Evolutionary conservation across 2,329 filamentous ascomycete genomes (phyloP).

Genomic region (Calonectria crousiana): DNA sequence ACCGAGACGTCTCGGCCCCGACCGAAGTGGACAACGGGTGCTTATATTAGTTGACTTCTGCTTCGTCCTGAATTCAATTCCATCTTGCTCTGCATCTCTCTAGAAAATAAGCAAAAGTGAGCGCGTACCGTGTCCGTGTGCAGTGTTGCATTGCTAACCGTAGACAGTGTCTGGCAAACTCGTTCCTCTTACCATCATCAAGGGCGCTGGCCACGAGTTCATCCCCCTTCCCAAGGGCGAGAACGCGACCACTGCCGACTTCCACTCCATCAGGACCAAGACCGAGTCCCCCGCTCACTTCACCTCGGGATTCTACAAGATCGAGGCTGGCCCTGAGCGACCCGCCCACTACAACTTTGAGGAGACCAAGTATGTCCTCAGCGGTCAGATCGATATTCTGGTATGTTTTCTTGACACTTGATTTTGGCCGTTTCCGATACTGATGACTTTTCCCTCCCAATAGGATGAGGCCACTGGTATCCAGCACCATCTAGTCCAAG

Average conservation of each 20-base stretch:
- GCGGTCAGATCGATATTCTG: constrained; percentile 40
- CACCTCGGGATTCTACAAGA: constrained; percentile 43
- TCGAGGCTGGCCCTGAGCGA: constrained; percentile 34
- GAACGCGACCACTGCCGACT: constrained; percentile 42
- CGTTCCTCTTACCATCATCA: constrained; percentile 41
- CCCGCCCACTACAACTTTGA: constrained; percentile 40
- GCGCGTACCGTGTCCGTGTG: not conserved
- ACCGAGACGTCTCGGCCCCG: not conserved
- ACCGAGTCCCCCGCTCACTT: constrained; percentile 39
- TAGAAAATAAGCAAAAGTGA: not conserved
- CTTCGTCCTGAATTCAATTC: not conserved
- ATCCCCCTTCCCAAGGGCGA: constrained; percentile 39
- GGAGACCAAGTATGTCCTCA: constrained; percentile 42
- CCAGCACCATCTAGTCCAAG: constrained; percentile 37
- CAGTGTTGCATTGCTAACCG: not conserved
- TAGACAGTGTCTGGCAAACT: constrained; percentile 35
- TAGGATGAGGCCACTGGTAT: constrained; percentile 43
- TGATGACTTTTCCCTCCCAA: not conserved
- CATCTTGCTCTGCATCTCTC: not conserved
- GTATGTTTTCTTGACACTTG: constrained; percentile 16
- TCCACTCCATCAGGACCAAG: constrained; percentile 42
- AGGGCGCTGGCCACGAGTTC: constrained; percentile 41
- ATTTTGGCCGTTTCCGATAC: too few relatives aligned
- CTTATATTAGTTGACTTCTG: not conserved
- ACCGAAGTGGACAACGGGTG: not conserved